Conservation (phyloP, 2,329 filamentous ascomycete genomes). For the Penicillium thymicola region DNA sequence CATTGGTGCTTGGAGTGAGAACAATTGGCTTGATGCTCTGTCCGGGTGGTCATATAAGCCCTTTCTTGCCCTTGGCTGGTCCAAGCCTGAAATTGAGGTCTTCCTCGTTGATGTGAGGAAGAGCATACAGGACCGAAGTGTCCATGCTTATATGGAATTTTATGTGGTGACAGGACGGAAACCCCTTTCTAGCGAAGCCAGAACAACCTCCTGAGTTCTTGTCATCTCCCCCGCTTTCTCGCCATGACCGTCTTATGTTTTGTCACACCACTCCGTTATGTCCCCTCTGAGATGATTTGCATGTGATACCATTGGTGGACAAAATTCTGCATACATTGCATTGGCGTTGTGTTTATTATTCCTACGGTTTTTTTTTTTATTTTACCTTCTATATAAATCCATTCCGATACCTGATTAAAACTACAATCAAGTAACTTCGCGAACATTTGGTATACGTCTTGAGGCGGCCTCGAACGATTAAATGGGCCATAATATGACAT, state of each 20-base stretch:
- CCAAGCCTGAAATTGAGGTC: conserved; percentile 46
- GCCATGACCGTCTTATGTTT: conserved; percentile 11
- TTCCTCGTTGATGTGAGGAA: conserved; percentile 45
- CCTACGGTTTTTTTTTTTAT: background rate
- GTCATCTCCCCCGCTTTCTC: background rate
- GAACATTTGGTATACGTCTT: background rate
- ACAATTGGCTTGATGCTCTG: conserved; percentile 45
- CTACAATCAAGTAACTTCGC: no score
- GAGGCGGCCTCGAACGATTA: background rate
- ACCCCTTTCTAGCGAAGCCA: conserved; percentile 23
- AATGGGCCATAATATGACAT: background rate
- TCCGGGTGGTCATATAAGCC: conserved; percentile 46
- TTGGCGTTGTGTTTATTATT: conserved; percentile 20
- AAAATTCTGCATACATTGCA: conserved; percentile 22
- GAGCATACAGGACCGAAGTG: conserved; percentile 38
- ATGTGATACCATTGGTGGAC: conserved; percentile 29
- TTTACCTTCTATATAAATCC: background rate
- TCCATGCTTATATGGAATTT: conserved; percentile 43
- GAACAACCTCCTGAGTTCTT: conserved; percentile 8
- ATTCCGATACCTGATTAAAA: background rate
- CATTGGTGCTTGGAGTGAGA: conserved; percentile 50
- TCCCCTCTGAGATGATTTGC: conserved; percentile 23
- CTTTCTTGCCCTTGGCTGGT: conserved; percentile 43
- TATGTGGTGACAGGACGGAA: conserved; percentile 41
- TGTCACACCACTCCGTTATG: conserved; percentile 9